These are phyloP conservation scores for Graphilbum fragrans DNA, from an alignment of 2,329 filamentous ascomycete genomes.

Conservation along the genomic window DNA sequence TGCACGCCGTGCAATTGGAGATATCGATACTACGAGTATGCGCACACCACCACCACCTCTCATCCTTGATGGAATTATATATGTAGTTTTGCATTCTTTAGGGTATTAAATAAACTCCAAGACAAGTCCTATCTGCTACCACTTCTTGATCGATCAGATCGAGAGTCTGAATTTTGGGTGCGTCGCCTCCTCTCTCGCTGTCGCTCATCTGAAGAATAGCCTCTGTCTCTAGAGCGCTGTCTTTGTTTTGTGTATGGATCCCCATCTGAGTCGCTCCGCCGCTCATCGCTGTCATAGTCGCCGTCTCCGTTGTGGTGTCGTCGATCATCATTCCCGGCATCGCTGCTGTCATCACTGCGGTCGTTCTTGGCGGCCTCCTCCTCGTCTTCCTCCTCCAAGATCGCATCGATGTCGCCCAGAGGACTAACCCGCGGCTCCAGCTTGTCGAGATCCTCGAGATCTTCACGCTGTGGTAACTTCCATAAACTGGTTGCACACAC, in stretches of 20 bases:
- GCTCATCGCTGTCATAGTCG: neutral
- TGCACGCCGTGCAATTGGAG: no score
- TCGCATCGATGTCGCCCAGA: slow-evolving; percentile 64
- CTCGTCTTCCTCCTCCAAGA: slow-evolving; percentile 50
- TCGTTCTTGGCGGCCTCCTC: slow-evolving; percentile 13
- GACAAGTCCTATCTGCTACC: no score
- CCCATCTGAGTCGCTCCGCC: no score
- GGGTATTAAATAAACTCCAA: no score
- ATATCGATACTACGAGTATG: no score
- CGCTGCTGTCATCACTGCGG: neutral
- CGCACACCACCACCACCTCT: no score
- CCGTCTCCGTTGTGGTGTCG: neutral
- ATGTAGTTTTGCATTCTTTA: no score
- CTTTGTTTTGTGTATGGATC: neutral
- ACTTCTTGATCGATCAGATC: neutral
- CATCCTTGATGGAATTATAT: no score
- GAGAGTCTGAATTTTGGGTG: neutral
- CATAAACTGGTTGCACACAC: slow-evolving; percentile 86
- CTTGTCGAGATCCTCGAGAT: slow-evolving; percentile 79
- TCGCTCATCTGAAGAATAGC: neutral
- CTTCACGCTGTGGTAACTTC: slow-evolving; percentile 74
- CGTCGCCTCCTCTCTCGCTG: neutral
- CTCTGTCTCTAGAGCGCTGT: neutral
- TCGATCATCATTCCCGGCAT: neutral
- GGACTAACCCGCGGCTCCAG: slow-evolving; percentile 78